These are phyloP conservation scores for Caryopteris hybrid DNA, from an alignment of 305 asterid genomes.

Conservation along the genomic window DNA sequence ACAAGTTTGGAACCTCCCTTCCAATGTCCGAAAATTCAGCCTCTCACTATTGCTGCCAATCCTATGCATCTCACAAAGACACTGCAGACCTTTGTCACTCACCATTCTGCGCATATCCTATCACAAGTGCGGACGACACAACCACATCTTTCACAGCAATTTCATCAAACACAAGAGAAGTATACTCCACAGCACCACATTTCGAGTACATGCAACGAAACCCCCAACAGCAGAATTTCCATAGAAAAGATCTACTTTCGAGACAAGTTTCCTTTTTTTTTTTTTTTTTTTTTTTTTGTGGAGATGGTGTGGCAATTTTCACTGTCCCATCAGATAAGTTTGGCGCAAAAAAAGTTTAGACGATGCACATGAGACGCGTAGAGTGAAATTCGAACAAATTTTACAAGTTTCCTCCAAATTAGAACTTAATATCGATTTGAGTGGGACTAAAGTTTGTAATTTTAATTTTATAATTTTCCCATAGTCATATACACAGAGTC, in stretches of 20 bases:
- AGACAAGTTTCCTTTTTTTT: no score
- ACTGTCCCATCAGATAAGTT: no score
- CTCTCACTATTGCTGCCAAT: constrained; percentile 39
- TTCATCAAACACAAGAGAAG: constrained; percentile 59
- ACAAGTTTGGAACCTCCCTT: constrained; percentile 85
- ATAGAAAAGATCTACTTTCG: constrained; percentile 45
- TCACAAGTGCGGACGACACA: constrained; percentile 74
- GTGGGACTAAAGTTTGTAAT: no score
- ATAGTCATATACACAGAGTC: no score
- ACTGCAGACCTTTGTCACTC: constrained; percentile 51
- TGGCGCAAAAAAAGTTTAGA: no score
- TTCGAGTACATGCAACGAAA: constrained; percentile 66
- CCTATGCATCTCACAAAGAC: constrained; percentile 59
- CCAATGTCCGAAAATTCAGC: constrained; percentile 65
- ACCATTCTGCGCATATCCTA: constrained; percentile 70
- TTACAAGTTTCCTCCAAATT: no score
- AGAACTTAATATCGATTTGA: no score
- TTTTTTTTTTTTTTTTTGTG: no score
- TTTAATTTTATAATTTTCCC: no score
- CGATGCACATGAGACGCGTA: no score
- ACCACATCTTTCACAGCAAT: constrained; percentile 58
- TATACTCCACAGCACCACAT: constrained; percentile 52
- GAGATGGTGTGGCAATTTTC: no score
- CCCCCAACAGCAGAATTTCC: constrained; percentile 66
- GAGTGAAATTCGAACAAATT: no score